Evolutionary conservation across 345 rosid species (phyloP), one percentile per base, ranked within the genome.

Genomic region (Populus pruinosa): DNA sequence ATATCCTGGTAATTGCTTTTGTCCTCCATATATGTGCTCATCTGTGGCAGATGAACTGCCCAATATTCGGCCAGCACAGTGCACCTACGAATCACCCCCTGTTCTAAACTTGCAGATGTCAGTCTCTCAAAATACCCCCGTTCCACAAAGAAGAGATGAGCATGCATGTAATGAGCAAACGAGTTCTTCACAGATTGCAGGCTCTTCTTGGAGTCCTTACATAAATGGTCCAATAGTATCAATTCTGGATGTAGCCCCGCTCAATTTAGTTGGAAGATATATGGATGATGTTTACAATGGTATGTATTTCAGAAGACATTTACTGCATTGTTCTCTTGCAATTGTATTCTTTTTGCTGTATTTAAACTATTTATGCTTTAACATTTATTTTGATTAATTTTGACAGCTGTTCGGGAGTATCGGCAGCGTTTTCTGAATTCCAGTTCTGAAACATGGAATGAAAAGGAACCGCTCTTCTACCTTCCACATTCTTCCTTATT

Each of bases 401-500:
- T 88, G 84, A 78, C 90, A 93, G 98, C 91, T 76, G 83, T 87
- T 47, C 84, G 41, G 83, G 97, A 90, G 44, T 78, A 88, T 82
- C 89, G 89, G 68, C 89, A 85, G 29, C 87, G 82, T 75, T 86
- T 80, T 73, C 76, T 91, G 74, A 89, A 89, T 87, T 86, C 86
- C 38, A 77, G 88, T 75, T 85, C 65, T 85, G 89, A 88, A 84
- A 68, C 78, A 61, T 83, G 44, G 63, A 77, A 82, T 79, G 92
- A 90, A 80, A 90, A 78, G 89, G 91, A 87, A 80, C 95, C 95
- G 67, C 85, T 95, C 21, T 93, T 95, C 79, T 85, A 90, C 62
- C 83, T 88, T 82, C 87, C 90, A 76, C 61, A 63, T 47, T 70
- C 78, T 64, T 44, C 79, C 63, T 73, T 91, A 67, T 59, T 43